Evolutionary conservation across 345 rosid genomes (phyloP).

Genomic region (Eucalyptus rudis): DNA sequence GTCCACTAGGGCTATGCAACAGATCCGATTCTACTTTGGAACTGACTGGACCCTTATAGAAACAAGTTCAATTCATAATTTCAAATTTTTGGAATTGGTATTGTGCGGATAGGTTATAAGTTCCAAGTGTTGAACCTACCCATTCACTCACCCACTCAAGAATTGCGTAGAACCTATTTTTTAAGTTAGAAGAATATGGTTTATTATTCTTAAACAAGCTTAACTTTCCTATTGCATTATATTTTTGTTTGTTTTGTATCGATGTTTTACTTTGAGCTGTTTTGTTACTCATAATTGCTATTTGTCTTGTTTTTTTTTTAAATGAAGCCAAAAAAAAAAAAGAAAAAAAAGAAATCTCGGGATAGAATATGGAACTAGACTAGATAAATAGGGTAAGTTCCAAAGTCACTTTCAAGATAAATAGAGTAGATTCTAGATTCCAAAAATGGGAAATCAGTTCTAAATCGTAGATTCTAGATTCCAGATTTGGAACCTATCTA

Average conservation of each 20-base stretch:
- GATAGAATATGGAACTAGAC: background rate
- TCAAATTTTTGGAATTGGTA: background rate
- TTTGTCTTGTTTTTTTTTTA: background rate
- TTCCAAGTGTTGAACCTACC: background rate
- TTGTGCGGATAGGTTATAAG: background rate
- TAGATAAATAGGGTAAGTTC: background rate
- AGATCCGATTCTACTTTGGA: background rate
- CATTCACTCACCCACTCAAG: background rate
- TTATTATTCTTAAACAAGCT: background rate
- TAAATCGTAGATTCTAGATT: background rate
- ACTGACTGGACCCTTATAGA: rapidly evolving
- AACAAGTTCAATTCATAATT: background rate
- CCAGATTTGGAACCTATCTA: background rate
- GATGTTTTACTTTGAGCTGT: background rate
- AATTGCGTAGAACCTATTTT: background rate
- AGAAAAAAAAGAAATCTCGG: too few species aligned
- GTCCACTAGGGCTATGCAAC: background rate
- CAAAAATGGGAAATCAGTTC: rapidly evolving
- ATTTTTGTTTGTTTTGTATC: background rate
- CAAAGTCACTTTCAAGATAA: background rate
- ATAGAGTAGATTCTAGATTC: background rate
- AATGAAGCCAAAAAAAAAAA: background rate
- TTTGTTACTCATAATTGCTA: background rate
- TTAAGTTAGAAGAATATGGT: background rate
- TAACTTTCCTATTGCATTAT: background rate